These are phyloP conservation scores for Suhomyces bolitotheri DNA, from an alignment of 1,139 yeast species.

Conservation along the genomic window DNA sequence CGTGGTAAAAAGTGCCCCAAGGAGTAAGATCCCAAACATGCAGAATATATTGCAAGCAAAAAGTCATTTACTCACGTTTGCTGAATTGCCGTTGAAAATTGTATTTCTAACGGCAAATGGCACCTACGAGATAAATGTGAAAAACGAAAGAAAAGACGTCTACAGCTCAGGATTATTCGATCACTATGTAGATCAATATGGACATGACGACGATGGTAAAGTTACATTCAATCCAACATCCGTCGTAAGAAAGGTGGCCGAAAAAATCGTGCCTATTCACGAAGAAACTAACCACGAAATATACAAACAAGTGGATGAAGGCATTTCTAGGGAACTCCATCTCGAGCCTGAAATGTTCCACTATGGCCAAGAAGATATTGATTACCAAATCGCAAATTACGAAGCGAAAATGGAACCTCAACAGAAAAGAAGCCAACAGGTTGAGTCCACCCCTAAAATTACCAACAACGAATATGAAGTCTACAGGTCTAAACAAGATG, in stretches of 20 bases:
- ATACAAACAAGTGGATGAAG: slow-evolving; percentile 10
- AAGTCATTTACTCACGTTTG: slow-evolving; percentile 22
- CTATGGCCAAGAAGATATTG: slow-evolving; percentile 24
- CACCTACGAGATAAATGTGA: slow-evolving; percentile 19
- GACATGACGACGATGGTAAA: background rate
- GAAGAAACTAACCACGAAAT: slow-evolving; percentile 14
- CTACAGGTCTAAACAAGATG: background rate
- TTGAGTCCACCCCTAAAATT: no score
- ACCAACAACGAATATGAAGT: background rate
- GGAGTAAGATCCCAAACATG: slow-evolving; percentile 31
- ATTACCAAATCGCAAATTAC: slow-evolving; percentile 19
- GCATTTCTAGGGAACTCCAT: slow-evolving; percentile 21
- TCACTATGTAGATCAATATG: slow-evolving; percentile 18
- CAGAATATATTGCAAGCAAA: slow-evolving; percentile 33
- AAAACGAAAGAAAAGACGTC: slow-evolving; percentile 23
- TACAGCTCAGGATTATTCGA: slow-evolving; percentile 30
- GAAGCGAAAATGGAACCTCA: slow-evolving; percentile 17
- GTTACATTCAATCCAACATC: slow-evolving; percentile 7
- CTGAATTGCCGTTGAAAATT: slow-evolving; percentile 20
- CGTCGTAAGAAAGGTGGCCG: slow-evolving; percentile 8
- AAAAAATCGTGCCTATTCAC: slow-evolving; percentile 8
- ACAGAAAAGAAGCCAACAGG: background rate
- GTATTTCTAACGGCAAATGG: slow-evolving; percentile 21
- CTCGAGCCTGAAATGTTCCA: slow-evolving; percentile 24
- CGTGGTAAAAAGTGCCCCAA: slow-evolving; percentile 27